Evolutionary conservation across 768 basidiomycete species (phyloP).

Genomic region (Boletus sp.): DNA sequence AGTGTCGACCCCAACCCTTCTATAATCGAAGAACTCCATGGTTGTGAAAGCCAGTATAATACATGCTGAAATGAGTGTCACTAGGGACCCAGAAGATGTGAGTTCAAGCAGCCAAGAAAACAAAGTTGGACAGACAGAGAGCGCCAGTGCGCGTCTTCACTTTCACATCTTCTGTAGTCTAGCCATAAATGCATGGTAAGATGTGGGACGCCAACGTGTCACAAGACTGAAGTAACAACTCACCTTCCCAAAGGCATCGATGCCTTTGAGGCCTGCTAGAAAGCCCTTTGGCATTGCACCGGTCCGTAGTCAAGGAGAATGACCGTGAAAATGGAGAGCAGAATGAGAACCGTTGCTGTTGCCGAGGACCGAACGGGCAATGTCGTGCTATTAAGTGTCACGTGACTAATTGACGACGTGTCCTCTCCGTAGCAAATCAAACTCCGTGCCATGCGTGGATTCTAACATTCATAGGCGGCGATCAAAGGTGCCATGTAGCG

Average conservation of each 20-base stretch:
- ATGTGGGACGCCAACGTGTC: slow-evolving; percentile 4
- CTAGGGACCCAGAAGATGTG: slow-evolving; percentile 39
- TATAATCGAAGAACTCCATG: slow-evolving; percentile 96
- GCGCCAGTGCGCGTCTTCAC: slow-evolving; percentile 96
- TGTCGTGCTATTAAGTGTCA: slow-evolving; percentile 5
- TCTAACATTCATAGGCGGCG: not conserved
- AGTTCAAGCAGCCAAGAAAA: slow-evolving; percentile 1
- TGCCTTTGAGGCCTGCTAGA: slow-evolving; percentile 76
- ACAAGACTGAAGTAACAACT: slow-evolving; percentile 12
- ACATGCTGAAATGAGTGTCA: slow-evolving; percentile 88
- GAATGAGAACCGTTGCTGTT: not conserved
- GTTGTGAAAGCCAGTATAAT: slow-evolving; percentile 90
- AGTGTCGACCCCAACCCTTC: slow-evolving; percentile 81
- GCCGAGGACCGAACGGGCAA: not conserved
- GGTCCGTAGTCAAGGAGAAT: slow-evolving; percentile 20
- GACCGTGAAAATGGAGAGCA: slow-evolving; percentile 11
- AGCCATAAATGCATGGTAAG: slow-evolving; percentile 11
- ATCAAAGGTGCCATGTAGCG: no score
- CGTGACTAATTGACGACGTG: slow-evolving; percentile 31
- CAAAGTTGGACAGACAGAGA: slow-evolving; percentile 56
- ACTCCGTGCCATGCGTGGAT: not conserved
- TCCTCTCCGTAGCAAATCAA: slow-evolving; percentile 1
- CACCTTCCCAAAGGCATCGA: slow-evolving; percentile 99
- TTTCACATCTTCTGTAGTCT: slow-evolving; percentile 99
- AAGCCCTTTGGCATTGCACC: slow-evolving; percentile 73